Percentiles rank a stretch among this genome's conserved stretches.
Evolutionary conservation across 1,284 basidiomycete genomes (phyloP).

Genomic region (Cutaneotrichosporon dermatis): DNA sequence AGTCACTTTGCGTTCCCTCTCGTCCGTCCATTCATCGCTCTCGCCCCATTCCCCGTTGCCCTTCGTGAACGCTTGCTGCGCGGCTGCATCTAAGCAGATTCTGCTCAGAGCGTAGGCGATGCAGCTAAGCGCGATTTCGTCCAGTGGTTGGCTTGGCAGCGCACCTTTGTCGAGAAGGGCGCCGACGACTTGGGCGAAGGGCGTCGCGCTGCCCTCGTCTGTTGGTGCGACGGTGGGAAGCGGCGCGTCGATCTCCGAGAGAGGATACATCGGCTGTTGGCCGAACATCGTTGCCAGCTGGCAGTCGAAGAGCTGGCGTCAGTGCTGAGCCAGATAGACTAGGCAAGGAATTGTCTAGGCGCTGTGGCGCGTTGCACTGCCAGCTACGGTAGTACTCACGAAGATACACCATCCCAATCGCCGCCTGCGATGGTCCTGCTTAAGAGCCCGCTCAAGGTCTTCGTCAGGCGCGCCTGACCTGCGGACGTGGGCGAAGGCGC

Average conservation of each 20-base stretch:
- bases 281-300: conserved; percentile 24
- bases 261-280: conserved; percentile 14
- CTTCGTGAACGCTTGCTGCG: conserved; percentile 5
- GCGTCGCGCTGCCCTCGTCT: neutral
- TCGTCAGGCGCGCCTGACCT: conserved; percentile 12
- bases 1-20: too few species aligned
- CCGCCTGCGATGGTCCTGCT: conserved; percentile 18
- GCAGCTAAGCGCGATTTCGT: conserved; percentile 18
- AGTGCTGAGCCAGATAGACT: neutral
- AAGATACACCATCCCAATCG: conserved; percentile 28
- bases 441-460: too few species aligned
- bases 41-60: neutral
- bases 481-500: too few species aligned
- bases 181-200: conserved; percentile 18
- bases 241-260: conserved; percentile 15
- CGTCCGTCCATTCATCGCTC: too few species aligned
- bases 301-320: conserved; percentile 22
- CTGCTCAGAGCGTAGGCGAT: conserved; percentile 23
- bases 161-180: conserved; percentile 18
- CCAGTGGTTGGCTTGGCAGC: conserved; percentile 3
- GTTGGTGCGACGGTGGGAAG: conserved; percentile 6
- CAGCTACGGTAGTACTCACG: conserved; percentile 18
- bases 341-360: conserved; percentile 18
- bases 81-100: conserved; percentile 17
- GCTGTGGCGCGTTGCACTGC: conserved; percentile 18